Percentiles rank a stretch among this genome's conserved stretches.
Conservation (phyloP, 805 yeast genomes). For the Candida insectorum region DNA sequence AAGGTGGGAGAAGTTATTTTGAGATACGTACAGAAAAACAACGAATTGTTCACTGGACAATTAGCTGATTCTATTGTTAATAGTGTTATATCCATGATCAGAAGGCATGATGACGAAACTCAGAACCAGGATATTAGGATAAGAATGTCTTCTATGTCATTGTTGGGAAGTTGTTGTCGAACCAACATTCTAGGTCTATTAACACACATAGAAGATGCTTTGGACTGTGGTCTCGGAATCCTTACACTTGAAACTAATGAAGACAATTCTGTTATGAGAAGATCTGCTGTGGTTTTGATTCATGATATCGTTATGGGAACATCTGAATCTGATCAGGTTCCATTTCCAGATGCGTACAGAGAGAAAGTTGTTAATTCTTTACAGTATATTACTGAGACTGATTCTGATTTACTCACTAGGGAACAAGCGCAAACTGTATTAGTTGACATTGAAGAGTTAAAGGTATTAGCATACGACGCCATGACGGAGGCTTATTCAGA, state of each 20-base stretch:
- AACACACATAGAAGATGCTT: conserved; percentile 47
- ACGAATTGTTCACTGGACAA: conserved; percentile 46
- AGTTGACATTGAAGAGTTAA: conserved; percentile 28
- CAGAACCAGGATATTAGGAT: conserved; percentile 51
- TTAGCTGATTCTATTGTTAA: conserved; percentile 41
- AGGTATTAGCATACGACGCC: conserved; percentile 13
- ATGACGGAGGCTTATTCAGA: no score
- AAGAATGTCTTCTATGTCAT: conserved; percentile 83
- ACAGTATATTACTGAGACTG: conserved; percentile 44
- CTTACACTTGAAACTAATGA: conserved; percentile 51
- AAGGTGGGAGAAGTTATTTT: conserved; percentile 79
- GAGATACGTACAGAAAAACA: conserved; percentile 50
- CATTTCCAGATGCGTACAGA: conserved; percentile 50
- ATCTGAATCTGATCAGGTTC: conserved; percentile 42
- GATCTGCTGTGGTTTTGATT: conserved; percentile 71
- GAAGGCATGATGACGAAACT: conserved; percentile 19
- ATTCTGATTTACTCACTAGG: conserved; percentile 54
- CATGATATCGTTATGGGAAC: conserved; percentile 55
- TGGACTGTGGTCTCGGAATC: conserved; percentile 79
- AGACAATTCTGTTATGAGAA: conserved; percentile 57
- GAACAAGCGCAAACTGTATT: conserved; percentile 49
- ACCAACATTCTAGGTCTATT: conserved; percentile 53
- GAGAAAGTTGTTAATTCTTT: conserved; percentile 39
- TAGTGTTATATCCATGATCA: conserved; percentile 39
- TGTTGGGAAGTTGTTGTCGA: conserved; percentile 70